A percentile compares a stretch with the other conserved stretches of the same genome.
phyloP scores from a whole-genome alignment of 2,329 filamentous ascomycete species.

The Neurospora sp. region DNA sequence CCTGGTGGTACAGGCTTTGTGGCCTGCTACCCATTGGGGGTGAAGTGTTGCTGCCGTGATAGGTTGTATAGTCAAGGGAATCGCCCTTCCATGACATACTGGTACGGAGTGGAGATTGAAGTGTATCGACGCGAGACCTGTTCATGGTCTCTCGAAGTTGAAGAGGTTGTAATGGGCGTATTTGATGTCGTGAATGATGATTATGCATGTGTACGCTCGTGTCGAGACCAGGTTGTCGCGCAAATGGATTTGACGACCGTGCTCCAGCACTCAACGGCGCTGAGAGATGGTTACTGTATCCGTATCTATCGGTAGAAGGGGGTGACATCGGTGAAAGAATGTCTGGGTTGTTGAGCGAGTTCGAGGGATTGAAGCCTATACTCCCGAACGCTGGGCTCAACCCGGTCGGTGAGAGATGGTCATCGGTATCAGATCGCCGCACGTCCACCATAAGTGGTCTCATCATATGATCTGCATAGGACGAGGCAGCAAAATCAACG shows the following conservation, averaged over 20 bases:
- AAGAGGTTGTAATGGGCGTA: slow-evolving; percentile 46
- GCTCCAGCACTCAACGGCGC: slow-evolving; percentile 36
- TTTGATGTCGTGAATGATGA: slow-evolving; percentile 33
- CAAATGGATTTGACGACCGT: slow-evolving; percentile 42
- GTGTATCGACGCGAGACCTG: slow-evolving; percentile 44
- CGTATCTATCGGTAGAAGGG: slow-evolving; percentile 43
- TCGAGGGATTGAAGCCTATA: slow-evolving; percentile 51
- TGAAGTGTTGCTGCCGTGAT: slow-evolving; percentile 35
- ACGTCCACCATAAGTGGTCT: slow-evolving; percentile 61
- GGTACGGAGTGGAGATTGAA: slow-evolving; percentile 48
- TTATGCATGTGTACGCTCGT: slow-evolving; percentile 34
- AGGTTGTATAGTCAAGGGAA: slow-evolving; percentile 46
- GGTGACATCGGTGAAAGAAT: slow-evolving; percentile 48
- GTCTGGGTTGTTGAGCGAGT: slow-evolving; percentile 40
- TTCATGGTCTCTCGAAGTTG: slow-evolving; percentile 48
- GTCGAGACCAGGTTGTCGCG: slow-evolving; percentile 37
- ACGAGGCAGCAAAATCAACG: slow-evolving; percentile 36
- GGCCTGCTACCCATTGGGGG: slow-evolving; percentile 37
- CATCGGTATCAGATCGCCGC: slow-evolving; percentile 51
- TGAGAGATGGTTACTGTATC: slow-evolving; percentile 37
- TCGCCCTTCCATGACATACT: slow-evolving; percentile 56
- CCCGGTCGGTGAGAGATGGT: slow-evolving; percentile 56
- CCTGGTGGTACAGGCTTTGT: slow-evolving; percentile 39
- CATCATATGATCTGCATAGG: slow-evolving; percentile 52
- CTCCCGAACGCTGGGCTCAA: slow-evolving; percentile 58